These are phyloP conservation scores for Xanthoceras sorbifolium DNA, from an alignment of 345 rosid genomes.

Conservation along the genomic window DNA sequence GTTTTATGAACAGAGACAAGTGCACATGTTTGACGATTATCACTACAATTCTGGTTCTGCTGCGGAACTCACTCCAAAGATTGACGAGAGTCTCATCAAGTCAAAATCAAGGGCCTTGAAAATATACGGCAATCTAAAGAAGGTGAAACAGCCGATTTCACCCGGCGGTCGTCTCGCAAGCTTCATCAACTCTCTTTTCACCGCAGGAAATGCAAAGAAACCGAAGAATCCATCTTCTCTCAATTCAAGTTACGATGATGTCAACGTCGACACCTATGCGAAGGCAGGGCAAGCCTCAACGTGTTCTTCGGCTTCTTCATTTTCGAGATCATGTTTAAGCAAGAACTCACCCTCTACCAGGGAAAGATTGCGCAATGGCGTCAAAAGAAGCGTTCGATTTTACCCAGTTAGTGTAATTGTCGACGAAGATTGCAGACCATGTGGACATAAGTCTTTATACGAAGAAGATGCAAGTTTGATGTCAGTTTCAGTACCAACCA, in stretches of 20 bases:
- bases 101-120: constrained; percentile 61
- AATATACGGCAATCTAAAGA: constrained; percentile 60
- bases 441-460: constrained; percentile 45
- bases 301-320: constrained; percentile 84
- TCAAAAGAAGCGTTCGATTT: constrained; percentile 64
- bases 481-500: constrained; percentile 42
- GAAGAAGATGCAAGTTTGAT: constrained; percentile 22
- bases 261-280: constrained; percentile 22
- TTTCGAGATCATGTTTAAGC: constrained; percentile 81
- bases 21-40: constrained; percentile 31
- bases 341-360: constrained; percentile 51
- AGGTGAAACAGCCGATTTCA: constrained; percentile 83
- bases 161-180: constrained; percentile 67
- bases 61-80: constrained; percentile 32
- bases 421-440: constrained; percentile 56
- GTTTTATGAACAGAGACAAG: constrained; percentile 51
- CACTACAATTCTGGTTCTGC: constrained; percentile 28
- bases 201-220: constrained; percentile 45
- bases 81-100: constrained; percentile 43
- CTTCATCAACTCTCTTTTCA: constrained; percentile 76
- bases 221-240: constrained; percentile 40
- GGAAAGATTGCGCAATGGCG: constrained; percentile 58
- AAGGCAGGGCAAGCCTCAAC: constrained; percentile 53
- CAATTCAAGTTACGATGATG: constrained; percentile 30
- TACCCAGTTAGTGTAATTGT: constrained; percentile 70